A percentile compares a stretch with the other conserved stretches of the same genome.
Evolutionary conservation across 2,329 filamentous ascomycete genomes (phyloP).

Genomic region (Talaromyces albobiverticillius): DNA sequence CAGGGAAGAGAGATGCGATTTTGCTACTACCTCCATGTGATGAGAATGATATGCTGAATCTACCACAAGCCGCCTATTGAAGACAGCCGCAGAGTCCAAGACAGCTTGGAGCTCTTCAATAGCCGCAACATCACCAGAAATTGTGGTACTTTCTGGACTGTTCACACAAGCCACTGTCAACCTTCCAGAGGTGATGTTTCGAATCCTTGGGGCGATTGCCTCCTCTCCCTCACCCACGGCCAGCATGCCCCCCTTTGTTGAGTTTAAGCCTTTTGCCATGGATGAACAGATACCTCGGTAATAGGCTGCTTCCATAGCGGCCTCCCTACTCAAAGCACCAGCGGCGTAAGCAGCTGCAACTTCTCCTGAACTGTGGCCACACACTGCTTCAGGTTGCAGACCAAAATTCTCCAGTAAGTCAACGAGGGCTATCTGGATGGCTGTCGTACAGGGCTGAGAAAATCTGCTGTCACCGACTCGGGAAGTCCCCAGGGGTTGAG

Average conservation of each 20-base stretch:
- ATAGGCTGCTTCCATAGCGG: slow-evolving; percentile 19
- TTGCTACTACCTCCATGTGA: slow-evolving; percentile 35
- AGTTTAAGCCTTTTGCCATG: slow-evolving; percentile 8
- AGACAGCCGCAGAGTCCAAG: slow-evolving; percentile 2
- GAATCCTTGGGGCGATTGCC: slow-evolving; percentile 16
- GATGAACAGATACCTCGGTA: slow-evolving; percentile 20
- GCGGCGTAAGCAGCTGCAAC: slow-evolving; percentile 21
- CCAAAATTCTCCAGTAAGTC: slow-evolving; percentile 13
- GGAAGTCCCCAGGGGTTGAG: too few species aligned
- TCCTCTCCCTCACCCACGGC: slow-evolving; percentile 23
- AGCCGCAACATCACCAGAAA: slow-evolving; percentile 29
- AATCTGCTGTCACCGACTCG: too few species aligned
- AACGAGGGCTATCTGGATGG: slow-evolving; percentile 19
- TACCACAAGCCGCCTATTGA: neutral
- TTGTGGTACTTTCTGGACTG: slow-evolving; percentile 32
- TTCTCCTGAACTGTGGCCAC: slow-evolving; percentile 21
- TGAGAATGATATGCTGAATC: slow-evolving; percentile 28
- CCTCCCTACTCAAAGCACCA: slow-evolving; percentile 19
- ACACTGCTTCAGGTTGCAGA: slow-evolving; percentile 8
- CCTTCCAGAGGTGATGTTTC: slow-evolving; percentile 19
- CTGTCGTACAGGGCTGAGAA: slow-evolving; percentile 23
- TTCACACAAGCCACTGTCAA: slow-evolving; percentile 38
- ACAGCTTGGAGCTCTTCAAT: slow-evolving; percentile 23
- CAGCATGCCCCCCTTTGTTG: slow-evolving; percentile 29
- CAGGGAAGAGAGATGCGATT: slow-evolving; percentile 28